phyloP scores from a whole-genome alignment of 768 basidiomycete species.

The Pleurotus sapidus region DNA sequence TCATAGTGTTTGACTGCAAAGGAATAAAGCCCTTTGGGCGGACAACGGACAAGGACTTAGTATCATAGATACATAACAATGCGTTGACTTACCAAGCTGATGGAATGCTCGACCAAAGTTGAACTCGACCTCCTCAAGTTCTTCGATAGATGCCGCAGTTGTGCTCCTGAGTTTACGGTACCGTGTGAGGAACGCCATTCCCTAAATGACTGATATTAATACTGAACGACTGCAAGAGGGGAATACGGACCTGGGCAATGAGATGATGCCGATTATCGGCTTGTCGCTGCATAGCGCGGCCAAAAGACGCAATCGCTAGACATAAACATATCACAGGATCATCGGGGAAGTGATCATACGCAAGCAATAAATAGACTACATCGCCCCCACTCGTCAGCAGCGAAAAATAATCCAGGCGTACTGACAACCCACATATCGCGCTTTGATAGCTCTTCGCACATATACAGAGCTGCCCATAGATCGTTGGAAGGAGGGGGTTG shows the following conservation, averaged over 20 bases:
- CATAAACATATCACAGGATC: slow-evolving; percentile 86
- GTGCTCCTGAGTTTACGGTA: slow-evolving; percentile 67
- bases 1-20: slow-evolving; percentile 88
- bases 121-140: slow-evolving; percentile 79
- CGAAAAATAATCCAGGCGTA: background rate
- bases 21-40: slow-evolving; percentile 63
- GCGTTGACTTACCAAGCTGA: slow-evolving; percentile 64
- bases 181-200: slow-evolving; percentile 77
- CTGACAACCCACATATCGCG: slow-evolving; percentile 72
- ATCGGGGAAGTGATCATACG: slow-evolving; percentile 78
- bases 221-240: background rate
- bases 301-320: slow-evolving; percentile 82
- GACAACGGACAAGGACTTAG: background rate
- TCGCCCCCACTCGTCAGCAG: background rate
- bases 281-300: slow-evolving; percentile 90
- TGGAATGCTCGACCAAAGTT: slow-evolving; percentile 94
- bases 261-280: slow-evolving; percentile 92
- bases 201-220: slow-evolving; percentile 37
- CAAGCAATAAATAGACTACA: slow-evolving; percentile 85
- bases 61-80: background rate
- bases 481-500: slow-evolving; percentile 65
- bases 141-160: slow-evolving; percentile 25
- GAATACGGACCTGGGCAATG: slow-evolving; percentile 55
- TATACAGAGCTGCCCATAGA: slow-evolving; percentile 86
- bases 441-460: slow-evolving; percentile 86